Base-by-base conservation (phyloP, 106 monocot genomes). In the Narthecium ossifragum region DNA sequence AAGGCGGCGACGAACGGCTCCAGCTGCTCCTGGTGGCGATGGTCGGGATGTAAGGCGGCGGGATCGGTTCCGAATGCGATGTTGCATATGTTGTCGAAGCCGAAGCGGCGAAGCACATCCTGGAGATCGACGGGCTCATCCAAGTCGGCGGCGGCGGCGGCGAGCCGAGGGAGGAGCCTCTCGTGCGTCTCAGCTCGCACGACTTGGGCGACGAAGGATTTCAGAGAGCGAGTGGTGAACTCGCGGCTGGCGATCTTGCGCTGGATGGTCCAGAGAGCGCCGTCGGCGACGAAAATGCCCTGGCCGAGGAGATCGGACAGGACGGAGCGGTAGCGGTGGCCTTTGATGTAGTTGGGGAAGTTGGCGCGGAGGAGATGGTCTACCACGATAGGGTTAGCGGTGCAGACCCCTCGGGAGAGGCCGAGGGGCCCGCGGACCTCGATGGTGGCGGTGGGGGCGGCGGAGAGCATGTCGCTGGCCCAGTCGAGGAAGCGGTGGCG, bases 281-380 rank as follows among this genome's bases (percentile, higher is more conserved):
- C 64, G 41, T 76, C 75, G 37, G 59, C 25, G 59, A 70, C 70
- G 64, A 76, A 70, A 32, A 76, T 76, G 24, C 75, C 75, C 25
- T 33, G 57, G 21, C 75, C 75, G 23, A 70, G 63, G 43, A 76
- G 63, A 46, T 76, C 62, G 1, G 28, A 5, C 1, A 32, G 20
- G 6, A 9, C 6, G 26, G 2, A 10, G 20, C 47, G 18, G 26
- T 32, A 23, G 26, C 31, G 46, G 12, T 23, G 31, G 47, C 62
- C 62, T 20, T 76, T 76, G 5, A 58, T 62, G 57, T 64, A 76
- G 52, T 70, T 76, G 41, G 23, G 45, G 56, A 59, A 64, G 59
- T 37, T 13, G 49, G 36, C 4, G 31, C 48, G 53, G 70, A 76
- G 70, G 15, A 70, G 8, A 51, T 76, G 64, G 34, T 70, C 70